phyloP scores from a whole-genome alignment of 2,329 filamentous ascomycete species.

The Zasmidium citrigriseum region DNA sequence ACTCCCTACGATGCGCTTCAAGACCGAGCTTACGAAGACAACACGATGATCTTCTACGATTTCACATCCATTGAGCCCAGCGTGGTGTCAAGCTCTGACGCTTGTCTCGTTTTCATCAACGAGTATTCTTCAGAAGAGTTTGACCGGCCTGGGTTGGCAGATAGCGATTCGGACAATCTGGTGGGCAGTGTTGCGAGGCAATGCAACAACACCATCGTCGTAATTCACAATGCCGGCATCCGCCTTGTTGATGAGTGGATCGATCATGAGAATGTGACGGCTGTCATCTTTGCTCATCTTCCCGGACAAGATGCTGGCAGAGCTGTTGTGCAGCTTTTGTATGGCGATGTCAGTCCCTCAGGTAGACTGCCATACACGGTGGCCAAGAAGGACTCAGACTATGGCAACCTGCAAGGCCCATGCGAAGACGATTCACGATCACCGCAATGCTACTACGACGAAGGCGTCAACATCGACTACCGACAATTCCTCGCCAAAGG shows the following conservation, averaged over 20 bases:
- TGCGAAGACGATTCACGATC: slow-evolving; percentile 24
- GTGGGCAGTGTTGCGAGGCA: slow-evolving; percentile 59
- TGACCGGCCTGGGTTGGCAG: slow-evolving; percentile 39
- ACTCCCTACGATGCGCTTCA: slow-evolving; percentile 39
- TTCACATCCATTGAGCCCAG: slow-evolving; percentile 51
- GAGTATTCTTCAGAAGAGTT: slow-evolving; percentile 44
- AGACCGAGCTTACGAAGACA: slow-evolving; percentile 48
- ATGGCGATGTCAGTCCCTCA: slow-evolving; percentile 58
- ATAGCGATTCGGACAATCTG: slow-evolving; percentile 54
- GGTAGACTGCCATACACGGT: slow-evolving; percentile 65
- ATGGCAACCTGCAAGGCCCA: slow-evolving; percentile 46
- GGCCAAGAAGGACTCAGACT: slow-evolving; percentile 58
- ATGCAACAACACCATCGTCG: slow-evolving; percentile 64
- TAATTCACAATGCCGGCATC: slow-evolving; percentile 65
- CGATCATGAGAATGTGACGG: slow-evolving; percentile 65
- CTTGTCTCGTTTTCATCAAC: slow-evolving; percentile 63
- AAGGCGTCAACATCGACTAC: slow-evolving; percentile 42
- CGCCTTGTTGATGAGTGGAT: slow-evolving; percentile 63
- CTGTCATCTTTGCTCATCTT: slow-evolving; percentile 63
- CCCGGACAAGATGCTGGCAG: slow-evolving; percentile 65
- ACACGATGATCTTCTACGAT: slow-evolving; percentile 62
- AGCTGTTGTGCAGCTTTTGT: slow-evolving; percentile 58
- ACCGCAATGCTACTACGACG: slow-evolving; percentile 36
- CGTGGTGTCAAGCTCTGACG: slow-evolving; percentile 46
- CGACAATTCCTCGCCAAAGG: slow-evolving; percentile 34